phyloP scores from a whole-genome alignment of 108 stramenopile species.

The Fistulifera pelliculosa region DNA sequence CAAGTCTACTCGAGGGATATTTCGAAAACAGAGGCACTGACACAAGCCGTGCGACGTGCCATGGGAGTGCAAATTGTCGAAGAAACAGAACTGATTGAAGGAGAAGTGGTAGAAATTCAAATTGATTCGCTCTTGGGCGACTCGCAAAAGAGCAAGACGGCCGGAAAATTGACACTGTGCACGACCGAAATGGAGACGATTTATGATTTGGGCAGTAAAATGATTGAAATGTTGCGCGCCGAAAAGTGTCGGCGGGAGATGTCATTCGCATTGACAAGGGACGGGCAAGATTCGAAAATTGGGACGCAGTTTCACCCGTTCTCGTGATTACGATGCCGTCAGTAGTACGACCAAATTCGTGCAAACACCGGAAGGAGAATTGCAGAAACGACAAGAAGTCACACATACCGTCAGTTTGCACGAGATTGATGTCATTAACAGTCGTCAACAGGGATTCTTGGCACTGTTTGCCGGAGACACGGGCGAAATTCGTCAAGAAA shows the following conservation, averaged over 20 bases:
- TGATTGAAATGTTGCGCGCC: conserved; percentile 96
- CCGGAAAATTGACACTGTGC: conserved; percentile 92
- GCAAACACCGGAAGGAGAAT: conserved; percentile 97
- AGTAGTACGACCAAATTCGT: conserved; percentile 96
- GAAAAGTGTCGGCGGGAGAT: conserved; percentile 97
- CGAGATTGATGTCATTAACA: conserved; percentile 99
- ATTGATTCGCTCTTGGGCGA: conserved; percentile 57
- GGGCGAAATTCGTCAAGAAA: conserved; percentile 95
- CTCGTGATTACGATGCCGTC: conserved; percentile 98
- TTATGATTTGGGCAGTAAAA: conserved; percentile 98
- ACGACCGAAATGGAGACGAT: conserved; percentile 99
- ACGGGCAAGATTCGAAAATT: conserved; percentile 94
- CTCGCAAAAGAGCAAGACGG: conserved; percentile 46
- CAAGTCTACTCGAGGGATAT: conserved; percentile 98
- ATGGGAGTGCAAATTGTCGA: conserved; percentile 96
- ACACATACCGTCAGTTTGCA: conserved; percentile 94
- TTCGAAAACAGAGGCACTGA: conserved; percentile 98
- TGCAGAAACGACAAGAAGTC: conserved; percentile 96
- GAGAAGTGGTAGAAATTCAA: conserved; percentile 99
- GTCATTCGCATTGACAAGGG: conserved; percentile 99
- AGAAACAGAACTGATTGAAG: conserved; percentile 99
- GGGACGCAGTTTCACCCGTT: conserved; percentile 89
- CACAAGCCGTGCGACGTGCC: conserved; percentile 93
- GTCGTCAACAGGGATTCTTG: conserved; percentile 96
- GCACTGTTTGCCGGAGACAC: conserved; percentile 98